Evolutionary conservation across 257 asterid genomes (phyloP), one percentile per base, ranked within the genome.

Genomic region (Catharanthus roseus): DNA sequence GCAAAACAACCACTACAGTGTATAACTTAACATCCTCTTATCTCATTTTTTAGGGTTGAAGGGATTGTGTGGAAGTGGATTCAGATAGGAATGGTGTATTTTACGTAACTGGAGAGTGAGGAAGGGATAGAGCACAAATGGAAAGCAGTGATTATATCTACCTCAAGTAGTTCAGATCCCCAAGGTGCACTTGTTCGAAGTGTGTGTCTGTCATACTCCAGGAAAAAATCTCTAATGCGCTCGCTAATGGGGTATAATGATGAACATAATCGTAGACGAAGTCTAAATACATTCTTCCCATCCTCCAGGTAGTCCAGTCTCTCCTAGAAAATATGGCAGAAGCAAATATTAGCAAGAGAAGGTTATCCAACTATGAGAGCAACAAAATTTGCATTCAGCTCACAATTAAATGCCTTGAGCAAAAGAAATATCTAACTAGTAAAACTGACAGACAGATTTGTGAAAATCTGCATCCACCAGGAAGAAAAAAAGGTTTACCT

Each of bases 131-230:
- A 72, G 70, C 42, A 49, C 53, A 63, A 49, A 49, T 16, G 16
- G 26, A 58, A 12, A 55, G 78, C 34, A 77, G 64, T 64, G 56
- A 63, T 38, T 72, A 65, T 77, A 50, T 53, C 72, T 77, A 91
- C 99, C 99, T 95, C 99, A 68, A 95, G 99, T 79, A 91, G 99
- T 85, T 95, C 99, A 76, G 99, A 95, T 72, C 99, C 99, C 99
- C 99, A 91, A 69, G 99, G 99, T 77, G 99, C 97, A 68, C 99
- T 95, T 70, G 99, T 95, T 77, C 97, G 95, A 71, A 95, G 97
- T 80, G 89, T 86, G 79, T 95, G 99, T 74, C 99, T 82, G 74
- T 95, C 97, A 54, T 95, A 95, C 85, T 95, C 99, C 23, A 91
- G 97, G 83, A 95, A 95, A 83, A 95, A 91, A 82, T 95, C 99